phyloP scores from a whole-genome alignment of 768 basidiomycete genomes.

The Trametes coccinea region DNA sequence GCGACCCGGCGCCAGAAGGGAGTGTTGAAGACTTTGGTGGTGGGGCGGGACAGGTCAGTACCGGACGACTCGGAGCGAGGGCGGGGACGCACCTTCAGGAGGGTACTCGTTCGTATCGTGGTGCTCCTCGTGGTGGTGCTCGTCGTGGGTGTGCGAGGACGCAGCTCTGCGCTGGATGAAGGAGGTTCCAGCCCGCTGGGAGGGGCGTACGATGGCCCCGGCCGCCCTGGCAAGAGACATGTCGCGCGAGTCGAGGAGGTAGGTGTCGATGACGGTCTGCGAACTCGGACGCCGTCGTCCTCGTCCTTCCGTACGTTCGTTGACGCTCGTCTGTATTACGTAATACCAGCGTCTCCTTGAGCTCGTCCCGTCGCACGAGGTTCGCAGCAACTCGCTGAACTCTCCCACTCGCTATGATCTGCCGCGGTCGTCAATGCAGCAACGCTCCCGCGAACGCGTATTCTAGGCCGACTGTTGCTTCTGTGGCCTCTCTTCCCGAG shows the following conservation, averaged over 20 bases:
- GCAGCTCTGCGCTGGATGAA: conserved; percentile 44
- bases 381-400: not conserved
- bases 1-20: conserved; percentile 69
- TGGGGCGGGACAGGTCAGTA: not conserved
- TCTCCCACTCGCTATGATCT: conserved; percentile 8
- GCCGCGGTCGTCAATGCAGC: not conserved
- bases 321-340: conserved; percentile 5
- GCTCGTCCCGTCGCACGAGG: not conserved
- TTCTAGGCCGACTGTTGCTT: conserved; percentile 11
- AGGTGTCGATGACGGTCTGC: conserved; percentile 5
- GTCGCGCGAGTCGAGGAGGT: conserved; percentile 7
- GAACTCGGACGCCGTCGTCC: not conserved
- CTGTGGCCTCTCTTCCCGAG: not conserved
- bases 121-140: conserved; percentile 43
- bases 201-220: conserved; percentile 35
- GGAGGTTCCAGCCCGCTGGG: conserved; percentile 30
- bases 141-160: conserved; percentile 39
- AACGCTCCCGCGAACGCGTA: not conserved
- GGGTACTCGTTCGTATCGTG: conserved; percentile 47
- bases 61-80: not conserved
- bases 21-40: conserved; percentile 54
- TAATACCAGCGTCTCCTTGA: conserved; percentile 1
- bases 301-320: conserved; percentile 1
- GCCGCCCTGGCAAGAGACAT: conserved; percentile 49
- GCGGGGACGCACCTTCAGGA: conserved; percentile 52